Evolutionary conservation across 257 asterid species (phyloP), one percentile per base, ranked within the genome.

Genomic region (Striga asiatica): DNA sequence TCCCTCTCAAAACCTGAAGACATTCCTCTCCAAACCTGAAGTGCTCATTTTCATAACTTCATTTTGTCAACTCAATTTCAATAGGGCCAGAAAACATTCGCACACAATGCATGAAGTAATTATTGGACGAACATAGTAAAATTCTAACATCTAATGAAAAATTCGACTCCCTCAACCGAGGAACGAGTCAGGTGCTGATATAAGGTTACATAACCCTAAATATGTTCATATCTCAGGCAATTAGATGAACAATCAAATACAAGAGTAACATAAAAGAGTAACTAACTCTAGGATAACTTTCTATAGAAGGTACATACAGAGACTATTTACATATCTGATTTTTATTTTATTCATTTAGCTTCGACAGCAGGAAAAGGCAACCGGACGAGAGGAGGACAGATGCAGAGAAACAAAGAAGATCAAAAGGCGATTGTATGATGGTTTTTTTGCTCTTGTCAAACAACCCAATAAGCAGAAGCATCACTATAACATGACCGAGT

Each of bases 371-470:
- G 74, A 69, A 80, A 21, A 89, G 84, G 78, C 94, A 78, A 64
- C 83, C 83, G 1, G 96, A 81, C 17, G 82, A 89, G 31, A 89
- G 74, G 46, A 86, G 76, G 11, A 89, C 85, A 0, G 96, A 81
- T 10, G 93, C 84, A 17, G 95, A 32, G 76, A 89, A 89, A 76
- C 98, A 89, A 24, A 89, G 96, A 58, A 89, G 80, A 74, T 89
- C 98, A 5, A 72, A 8, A 8, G 98, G 85, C 3, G 98, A 42
- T n/a, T 60, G 73, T 61, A 86, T 86, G 24, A 70, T 66, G 0
- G 95, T 96, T 69, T 76, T 86, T 76, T 84, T 89, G 56, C 95
- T 89, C 81, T 89, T 89, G 64, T 89, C 96, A 46, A 86, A 80
- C 69, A 89, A 68, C 22, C 96, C 96, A 5, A 86, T 86, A 32